phyloP scores from a whole-genome alignment of 352 stramenopile species.

The Phytophthora chlamydospora region DNA sequence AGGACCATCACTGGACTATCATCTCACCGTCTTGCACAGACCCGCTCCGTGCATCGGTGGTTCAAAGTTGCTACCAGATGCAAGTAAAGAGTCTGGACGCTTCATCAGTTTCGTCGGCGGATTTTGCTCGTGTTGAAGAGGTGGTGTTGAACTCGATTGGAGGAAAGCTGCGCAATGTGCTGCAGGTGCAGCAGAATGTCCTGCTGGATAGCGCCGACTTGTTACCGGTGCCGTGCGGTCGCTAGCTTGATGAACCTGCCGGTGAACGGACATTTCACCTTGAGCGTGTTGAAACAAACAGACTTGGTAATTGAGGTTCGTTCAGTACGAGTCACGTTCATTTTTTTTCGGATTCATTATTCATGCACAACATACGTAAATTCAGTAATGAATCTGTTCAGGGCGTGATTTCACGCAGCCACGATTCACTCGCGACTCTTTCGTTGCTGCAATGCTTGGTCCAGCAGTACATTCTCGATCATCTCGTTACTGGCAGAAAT shows the following conservation, averaged over 20 bases:
- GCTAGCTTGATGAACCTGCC: neutral
- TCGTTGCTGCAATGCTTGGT: slow-evolving; percentile 31
- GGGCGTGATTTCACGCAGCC: neutral
- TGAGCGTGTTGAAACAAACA: neutral
- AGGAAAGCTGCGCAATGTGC: slow-evolving; percentile 20
- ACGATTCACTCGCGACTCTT: slow-evolving; percentile 8
- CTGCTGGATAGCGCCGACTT: slow-evolving; percentile 14
- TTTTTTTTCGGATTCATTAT: neutral
- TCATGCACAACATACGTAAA: neutral
- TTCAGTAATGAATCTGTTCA: neutral
- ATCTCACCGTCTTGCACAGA: slow-evolving; percentile 27
- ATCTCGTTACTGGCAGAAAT: slow-evolving; percentile 42
- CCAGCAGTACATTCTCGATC: slow-evolving; percentile 46
- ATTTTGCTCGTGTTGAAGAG: slow-evolving; percentile 19
- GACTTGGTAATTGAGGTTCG: neutral
- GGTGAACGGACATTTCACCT: neutral
- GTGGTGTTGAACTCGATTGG: slow-evolving; percentile 27
- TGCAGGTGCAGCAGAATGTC: slow-evolving; percentile 26
- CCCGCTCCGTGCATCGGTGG: slow-evolving; percentile 18
- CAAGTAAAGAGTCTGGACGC: slow-evolving; percentile 23
- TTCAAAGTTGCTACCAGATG: slow-evolving; percentile 32
- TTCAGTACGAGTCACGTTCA: neutral
- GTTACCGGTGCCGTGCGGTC: neutral
- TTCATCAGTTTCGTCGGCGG: slow-evolving; percentile 8
- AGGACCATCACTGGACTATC: slow-evolving; percentile 36